Conservation (phyloP, 768 basidiomycete species). For the Lentinula sp. region DNA sequence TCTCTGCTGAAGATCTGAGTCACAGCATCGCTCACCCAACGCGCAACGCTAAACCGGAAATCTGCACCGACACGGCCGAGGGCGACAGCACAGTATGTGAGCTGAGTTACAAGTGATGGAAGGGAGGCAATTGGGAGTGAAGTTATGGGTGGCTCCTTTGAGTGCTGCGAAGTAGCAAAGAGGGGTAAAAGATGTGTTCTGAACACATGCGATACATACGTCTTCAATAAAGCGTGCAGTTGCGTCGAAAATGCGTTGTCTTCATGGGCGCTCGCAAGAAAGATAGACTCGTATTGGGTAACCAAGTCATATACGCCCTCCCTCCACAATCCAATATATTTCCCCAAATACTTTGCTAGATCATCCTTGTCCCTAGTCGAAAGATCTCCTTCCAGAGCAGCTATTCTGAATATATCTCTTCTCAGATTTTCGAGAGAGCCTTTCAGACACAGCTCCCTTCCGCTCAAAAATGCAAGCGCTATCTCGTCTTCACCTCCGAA, state of each 20-base stretch:
- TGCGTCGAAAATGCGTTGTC: slow-evolving; percentile 20
- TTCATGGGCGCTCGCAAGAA: slow-evolving; percentile 56
- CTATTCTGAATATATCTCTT: slow-evolving; percentile 35
- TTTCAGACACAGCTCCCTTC: slow-evolving; percentile 60
- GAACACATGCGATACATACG: slow-evolving; percentile 59
- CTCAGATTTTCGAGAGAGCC: slow-evolving; percentile 49
- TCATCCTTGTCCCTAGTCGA: slow-evolving; percentile 65
- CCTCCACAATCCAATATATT: slow-evolving; percentile 86
- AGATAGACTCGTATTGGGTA: slow-evolving; percentile 85
- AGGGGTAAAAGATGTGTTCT: slow-evolving; percentile 63
- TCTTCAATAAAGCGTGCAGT: slow-evolving; percentile 51
- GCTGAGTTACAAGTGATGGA: slow-evolving; percentile 82
- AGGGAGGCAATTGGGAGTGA: slow-evolving; percentile 58
- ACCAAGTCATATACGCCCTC: slow-evolving; percentile 92
- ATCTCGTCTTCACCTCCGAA: slow-evolving; percentile 56
- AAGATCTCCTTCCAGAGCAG: slow-evolving; percentile 22
- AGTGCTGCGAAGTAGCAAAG: slow-evolving; percentile 36
- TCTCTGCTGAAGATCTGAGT: slow-evolving; percentile 47
- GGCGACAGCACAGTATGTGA: slow-evolving; percentile 89
- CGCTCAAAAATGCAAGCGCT: slow-evolving; percentile 79
- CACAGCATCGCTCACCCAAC: slow-evolving; percentile 64
- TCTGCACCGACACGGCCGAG: slow-evolving; percentile 92
- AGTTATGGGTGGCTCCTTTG: slow-evolving; percentile 29
- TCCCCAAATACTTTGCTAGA: slow-evolving; percentile 71
- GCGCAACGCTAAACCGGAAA: slow-evolving; percentile 65